Conservation (phyloP, 257 asterid genomes). For the Nemophila menziesii region DNA sequence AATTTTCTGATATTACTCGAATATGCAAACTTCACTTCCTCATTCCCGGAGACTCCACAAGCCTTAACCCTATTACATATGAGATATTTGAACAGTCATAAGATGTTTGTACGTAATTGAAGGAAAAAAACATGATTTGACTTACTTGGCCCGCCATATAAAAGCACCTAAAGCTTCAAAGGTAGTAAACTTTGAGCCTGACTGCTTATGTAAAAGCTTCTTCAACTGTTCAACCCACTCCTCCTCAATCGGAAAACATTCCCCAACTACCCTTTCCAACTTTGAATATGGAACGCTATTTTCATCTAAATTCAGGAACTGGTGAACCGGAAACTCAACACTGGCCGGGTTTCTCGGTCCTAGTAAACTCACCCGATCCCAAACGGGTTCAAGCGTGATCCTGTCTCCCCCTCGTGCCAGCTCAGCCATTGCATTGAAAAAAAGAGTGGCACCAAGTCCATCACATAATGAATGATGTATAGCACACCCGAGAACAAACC, state of each 20-base stretch:
- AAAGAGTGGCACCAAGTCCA: conserved; percentile 66
- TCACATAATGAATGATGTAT: conserved; percentile 61
- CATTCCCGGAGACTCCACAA: conserved; percentile 19
- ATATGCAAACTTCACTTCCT: conserved; percentile 58
- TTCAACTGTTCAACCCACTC: conserved; percentile 53
- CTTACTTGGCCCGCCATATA: conserved; percentile 71
- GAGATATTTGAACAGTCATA: background rate
- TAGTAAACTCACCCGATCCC: conserved; percentile 51
- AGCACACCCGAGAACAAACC: conserved; percentile 65
- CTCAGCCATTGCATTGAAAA: conserved; percentile 67
- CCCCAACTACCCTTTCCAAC: conserved; percentile 30
- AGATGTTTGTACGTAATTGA: background rate
- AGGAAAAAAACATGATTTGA: background rate
- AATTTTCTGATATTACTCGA: conserved; percentile 49
- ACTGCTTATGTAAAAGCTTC: conserved; percentile 25
- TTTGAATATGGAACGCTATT: conserved; percentile 25
- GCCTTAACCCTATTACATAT: conserved; percentile 37
- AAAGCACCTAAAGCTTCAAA: conserved; percentile 78
- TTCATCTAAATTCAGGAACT: conserved; percentile 36
- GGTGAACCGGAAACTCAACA: conserved; percentile 38
- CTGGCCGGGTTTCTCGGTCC: conserved; percentile 51
- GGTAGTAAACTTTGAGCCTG: conserved; percentile 53
- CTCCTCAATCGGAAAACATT: conserved; percentile 39
- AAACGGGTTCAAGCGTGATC: conserved; percentile 37
- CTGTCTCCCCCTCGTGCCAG: conserved; percentile 41